Evolutionary conservation across 257 asterid species (phyloP).

Genomic region (Euphrasia confusa): DNA sequence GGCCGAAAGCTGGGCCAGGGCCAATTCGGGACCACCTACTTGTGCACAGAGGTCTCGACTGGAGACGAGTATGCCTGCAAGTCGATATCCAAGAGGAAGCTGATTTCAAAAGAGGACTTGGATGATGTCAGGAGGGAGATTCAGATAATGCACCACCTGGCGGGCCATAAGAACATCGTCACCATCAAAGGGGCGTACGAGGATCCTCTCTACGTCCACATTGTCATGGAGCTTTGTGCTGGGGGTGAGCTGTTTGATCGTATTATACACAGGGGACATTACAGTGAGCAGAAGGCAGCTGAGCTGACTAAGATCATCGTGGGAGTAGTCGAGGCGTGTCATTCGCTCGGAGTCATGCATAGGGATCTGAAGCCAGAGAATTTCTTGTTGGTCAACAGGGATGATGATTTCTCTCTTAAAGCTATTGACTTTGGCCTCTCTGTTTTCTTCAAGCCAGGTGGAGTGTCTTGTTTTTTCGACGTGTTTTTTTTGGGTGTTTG

Average conservation of each 20-base stretch:
- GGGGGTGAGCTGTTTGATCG: not conserved
- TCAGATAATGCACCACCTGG: not conserved
- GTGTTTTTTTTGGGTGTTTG: not conserved
- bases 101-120: not conserved
- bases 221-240: not conserved
- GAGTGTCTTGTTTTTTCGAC: not conserved
- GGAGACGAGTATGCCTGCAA: not conserved
- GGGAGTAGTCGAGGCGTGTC: not conserved
- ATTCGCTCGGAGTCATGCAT: not conserved
- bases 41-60: not conserved
- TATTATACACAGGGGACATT: not conserved
- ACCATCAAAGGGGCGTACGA: not conserved
- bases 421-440: not conserved
- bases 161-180: not conserved
- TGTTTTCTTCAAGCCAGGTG: slow-evolving; percentile 2
- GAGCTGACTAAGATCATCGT: not conserved
- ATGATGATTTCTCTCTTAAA: not conserved
- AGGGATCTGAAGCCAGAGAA: not conserved
- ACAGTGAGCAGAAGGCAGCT: not conserved
- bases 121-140: not conserved
- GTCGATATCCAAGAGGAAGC: not conserved
- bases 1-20: not conserved
- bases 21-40: not conserved
- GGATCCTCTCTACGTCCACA: not conserved
- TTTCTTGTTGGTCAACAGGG: not conserved